phyloP scores from a whole-genome alignment of 2,329 filamentous ascomycete species.

The Colletotrichum australisinense region DNA sequence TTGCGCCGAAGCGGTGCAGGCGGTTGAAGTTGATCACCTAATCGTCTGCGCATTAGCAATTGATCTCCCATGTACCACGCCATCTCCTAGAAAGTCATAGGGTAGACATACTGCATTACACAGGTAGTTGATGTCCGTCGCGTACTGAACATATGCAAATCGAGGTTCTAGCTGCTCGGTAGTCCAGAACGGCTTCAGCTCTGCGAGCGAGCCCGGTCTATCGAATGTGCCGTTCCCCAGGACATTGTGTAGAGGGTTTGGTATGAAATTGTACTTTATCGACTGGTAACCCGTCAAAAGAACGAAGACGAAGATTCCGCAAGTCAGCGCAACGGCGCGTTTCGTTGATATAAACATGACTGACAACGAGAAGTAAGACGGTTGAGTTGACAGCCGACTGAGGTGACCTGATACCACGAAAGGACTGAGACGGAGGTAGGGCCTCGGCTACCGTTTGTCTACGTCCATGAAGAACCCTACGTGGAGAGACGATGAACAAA shows the following conservation, averaged over 20 bases:
- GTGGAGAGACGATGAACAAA: too few relatives aligned
- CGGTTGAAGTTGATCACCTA: conserved; percentile 60
- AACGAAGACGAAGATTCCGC: background rate
- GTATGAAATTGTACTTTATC: background rate
- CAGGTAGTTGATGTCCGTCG: conserved; percentile 57
- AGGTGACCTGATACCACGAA: background rate
- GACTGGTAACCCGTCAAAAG: conserved; percentile 9
- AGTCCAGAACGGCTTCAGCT: background rate
- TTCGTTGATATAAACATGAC: conserved; percentile 20
- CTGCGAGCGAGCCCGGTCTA: background rate
- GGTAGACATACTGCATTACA: conserved; percentile 52
- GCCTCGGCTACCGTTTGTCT: too few relatives aligned
- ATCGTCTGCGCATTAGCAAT: background rate
- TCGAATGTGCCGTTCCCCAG: background rate
- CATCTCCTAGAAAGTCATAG: too few relatives aligned
- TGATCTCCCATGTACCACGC: too few relatives aligned
- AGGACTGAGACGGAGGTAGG: too few relatives aligned
- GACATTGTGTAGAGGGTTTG: background rate
- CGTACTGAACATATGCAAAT: conserved; percentile 63
- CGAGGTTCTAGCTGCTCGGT: conserved; percentile 33
- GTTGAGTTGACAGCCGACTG: background rate
- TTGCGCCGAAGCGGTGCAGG: conserved; percentile 53
- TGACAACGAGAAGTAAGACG: background rate
- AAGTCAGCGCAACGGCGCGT: conserved; percentile 14
- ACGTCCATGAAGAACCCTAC: too few relatives aligned